A percentile compares a stretch with the other conserved stretches of the same genome.
Conservation (phyloP, 1,139 yeast species). For the Protomyces lactucae-debilis region DNA sequence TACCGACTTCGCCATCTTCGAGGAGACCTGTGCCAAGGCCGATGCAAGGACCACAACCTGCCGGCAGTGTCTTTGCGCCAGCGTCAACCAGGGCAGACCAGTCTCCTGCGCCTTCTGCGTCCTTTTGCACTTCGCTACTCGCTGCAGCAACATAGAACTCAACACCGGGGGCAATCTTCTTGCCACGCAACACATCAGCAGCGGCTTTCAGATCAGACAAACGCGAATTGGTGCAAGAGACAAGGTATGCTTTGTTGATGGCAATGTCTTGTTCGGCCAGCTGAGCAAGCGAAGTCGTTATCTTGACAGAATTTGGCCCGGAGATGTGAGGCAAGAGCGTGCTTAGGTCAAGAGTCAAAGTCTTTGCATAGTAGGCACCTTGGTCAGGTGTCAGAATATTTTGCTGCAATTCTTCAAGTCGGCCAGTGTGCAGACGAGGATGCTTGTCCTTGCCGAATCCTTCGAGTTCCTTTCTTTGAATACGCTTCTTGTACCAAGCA, state of each 20-base stretch:
- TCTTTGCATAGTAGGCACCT: slow-evolving; percentile 83
- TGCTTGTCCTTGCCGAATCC: slow-evolving; percentile 43
- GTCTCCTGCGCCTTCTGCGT: slow-evolving; percentile 84
- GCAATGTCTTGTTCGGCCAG: slow-evolving; percentile 67
- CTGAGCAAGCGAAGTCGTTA: slow-evolving; percentile 71
- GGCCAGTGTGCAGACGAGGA: slow-evolving; percentile 67
- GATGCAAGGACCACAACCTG: slow-evolving; percentile 99
- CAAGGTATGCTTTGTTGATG: slow-evolving; percentile 90
- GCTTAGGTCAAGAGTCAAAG: slow-evolving; percentile 71
- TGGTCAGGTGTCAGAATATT: slow-evolving; percentile 50
- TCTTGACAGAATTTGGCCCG: slow-evolving; percentile 96
- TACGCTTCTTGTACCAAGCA: slow-evolving; percentile 69
- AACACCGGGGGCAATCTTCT: slow-evolving; percentile 78
- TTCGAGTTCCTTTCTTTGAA: slow-evolving; percentile 62
- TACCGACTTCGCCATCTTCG: slow-evolving; percentile 95
- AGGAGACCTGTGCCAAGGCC: slow-evolving; percentile 92
- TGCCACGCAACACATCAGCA: slow-evolving; percentile 75
- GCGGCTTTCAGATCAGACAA: slow-evolving; percentile 91
- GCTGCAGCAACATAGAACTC: slow-evolving; percentile 98
- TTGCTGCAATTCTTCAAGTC: slow-evolving; percentile 47
- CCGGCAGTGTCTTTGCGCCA: slow-evolving; percentile 92
- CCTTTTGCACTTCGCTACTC: slow-evolving; percentile 83
- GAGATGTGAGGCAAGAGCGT: slow-evolving; percentile 86
- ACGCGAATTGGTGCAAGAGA: slow-evolving; percentile 96
- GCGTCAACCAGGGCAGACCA: slow-evolving; percentile 88